A percentile compares a stretch with the other conserved stretches of the same genome.
These are phyloP conservation scores for Keithomyces neogunnii DNA, from an alignment of 2,329 filamentous ascomycete species.

Conservation along the genomic window DNA sequence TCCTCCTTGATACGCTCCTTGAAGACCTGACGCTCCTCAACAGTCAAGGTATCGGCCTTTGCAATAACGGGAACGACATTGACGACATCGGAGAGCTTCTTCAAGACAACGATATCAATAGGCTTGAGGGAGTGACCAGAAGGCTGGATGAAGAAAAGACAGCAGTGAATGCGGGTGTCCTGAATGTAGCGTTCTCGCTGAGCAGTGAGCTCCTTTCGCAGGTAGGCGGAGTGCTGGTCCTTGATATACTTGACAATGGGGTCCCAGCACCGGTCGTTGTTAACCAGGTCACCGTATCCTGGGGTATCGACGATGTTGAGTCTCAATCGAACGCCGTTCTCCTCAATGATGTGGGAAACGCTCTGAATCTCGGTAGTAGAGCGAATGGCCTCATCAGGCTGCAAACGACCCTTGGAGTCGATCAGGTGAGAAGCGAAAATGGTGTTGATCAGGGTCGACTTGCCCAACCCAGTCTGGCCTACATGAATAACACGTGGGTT, in stretches of 20 bases:
- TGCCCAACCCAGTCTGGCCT: constrained; percentile 98
- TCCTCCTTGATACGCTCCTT: constrained; percentile 99
- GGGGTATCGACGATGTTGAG: constrained; percentile 99
- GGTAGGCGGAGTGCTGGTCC: constrained; percentile 98
- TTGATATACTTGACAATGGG: constrained; percentile 99
- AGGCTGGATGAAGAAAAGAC: constrained; percentile 98
- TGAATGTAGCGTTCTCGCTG: constrained; percentile 99
- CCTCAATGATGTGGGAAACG: constrained; percentile 97
- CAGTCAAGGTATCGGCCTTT: constrained; percentile 91
- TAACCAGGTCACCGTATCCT: constrained; percentile 96
- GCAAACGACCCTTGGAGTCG: constrained; percentile 92
- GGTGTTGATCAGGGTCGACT: constrained; percentile 99
- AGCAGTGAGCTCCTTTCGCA: constrained; percentile 97
- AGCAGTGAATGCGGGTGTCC: constrained; percentile 98
- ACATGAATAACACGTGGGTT: constrained; percentile 11
- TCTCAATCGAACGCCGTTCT: constrained; percentile 94
- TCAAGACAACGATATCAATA: constrained; percentile 97
- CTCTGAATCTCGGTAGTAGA: constrained; percentile 97
- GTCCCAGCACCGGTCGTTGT: constrained; percentile 99
- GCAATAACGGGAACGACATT: constrained; percentile 98
- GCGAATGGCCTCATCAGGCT: constrained; percentile 86
- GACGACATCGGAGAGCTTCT: constrained; percentile 98
- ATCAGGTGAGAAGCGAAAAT: constrained; percentile 99
- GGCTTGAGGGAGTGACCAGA: constrained; percentile 98
- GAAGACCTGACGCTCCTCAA: constrained; percentile 92